A percentile compares a stretch with the other conserved stretches of the same genome.
Conservation (phyloP, 129 eudicot species). For the Pittosporum tobira region DNA sequence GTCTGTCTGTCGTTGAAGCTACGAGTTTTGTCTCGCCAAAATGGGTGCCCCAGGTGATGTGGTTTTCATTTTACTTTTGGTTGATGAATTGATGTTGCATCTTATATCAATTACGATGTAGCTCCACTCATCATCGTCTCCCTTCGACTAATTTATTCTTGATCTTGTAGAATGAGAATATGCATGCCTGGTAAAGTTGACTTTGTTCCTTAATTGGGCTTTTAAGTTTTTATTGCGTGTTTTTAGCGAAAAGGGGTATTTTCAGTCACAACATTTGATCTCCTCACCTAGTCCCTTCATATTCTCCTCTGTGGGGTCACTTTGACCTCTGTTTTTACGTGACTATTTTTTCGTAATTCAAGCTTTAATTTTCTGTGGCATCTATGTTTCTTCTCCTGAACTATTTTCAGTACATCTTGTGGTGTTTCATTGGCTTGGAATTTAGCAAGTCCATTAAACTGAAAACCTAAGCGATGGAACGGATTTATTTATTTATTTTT, state of each 20-base stretch:
- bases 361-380: background rate
- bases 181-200: background rate
- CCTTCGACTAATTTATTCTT: background rate
- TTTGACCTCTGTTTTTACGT: too few species aligned
- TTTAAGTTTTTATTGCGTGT: background rate
- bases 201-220: background rate
- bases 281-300: too few species aligned
- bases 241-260: background rate
- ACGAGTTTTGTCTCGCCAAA: conserved; percentile 98
- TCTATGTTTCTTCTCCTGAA: conserved; percentile 1
- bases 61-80: background rate
- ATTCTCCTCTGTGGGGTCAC: background rate
- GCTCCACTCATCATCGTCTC: background rate
- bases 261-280: too few species aligned
- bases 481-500: background rate
- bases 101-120: background rate
- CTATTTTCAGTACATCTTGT: background rate
- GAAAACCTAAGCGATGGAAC: background rate
- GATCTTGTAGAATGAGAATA: background rate
- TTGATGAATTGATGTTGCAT: background rate
- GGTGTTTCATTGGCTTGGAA: background rate
- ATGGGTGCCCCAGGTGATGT: conserved; percentile 95
- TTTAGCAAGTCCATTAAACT: background rate
- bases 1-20: conserved; percentile 88
- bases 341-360: background rate